phyloP scores from a whole-genome alignment of 306 rosid genomes.

The Prunus campanulata region DNA sequence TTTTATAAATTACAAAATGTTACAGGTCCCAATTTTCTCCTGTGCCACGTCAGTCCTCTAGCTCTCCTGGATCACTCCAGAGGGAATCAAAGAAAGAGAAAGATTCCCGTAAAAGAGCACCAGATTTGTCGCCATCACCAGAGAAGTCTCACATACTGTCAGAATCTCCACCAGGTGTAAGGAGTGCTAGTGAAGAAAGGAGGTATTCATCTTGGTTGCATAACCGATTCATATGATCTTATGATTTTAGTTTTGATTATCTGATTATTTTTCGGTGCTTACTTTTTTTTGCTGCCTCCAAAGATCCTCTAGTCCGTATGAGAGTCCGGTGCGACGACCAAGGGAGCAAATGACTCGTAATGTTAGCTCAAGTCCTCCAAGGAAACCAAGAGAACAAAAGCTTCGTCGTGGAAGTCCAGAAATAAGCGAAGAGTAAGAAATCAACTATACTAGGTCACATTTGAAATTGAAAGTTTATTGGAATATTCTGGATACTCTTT shows the following conservation, averaged over 20 bases:
- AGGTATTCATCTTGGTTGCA: slow-evolving; percentile 41
- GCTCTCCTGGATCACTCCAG: slow-evolving; percentile 35
- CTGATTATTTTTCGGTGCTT: slow-evolving; percentile 7
- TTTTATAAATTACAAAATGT: slow-evolving; percentile 6
- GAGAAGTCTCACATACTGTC: slow-evolving; percentile 43
- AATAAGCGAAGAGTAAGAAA: slow-evolving; percentile 50
- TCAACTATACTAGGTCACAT: slow-evolving; percentile 38
- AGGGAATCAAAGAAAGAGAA: slow-evolving; percentile 35
- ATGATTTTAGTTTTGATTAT: not conserved
- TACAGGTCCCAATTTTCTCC: slow-evolving; percentile 41
- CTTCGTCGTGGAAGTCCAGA: slow-evolving; percentile 40
- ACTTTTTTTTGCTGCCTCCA: slow-evolving; percentile 16
- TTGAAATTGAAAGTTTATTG: not conserved
- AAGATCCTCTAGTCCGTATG: slow-evolving; percentile 39
- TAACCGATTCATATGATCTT: not conserved
- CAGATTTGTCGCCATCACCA: slow-evolving; percentile 35
- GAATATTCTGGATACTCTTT: slow-evolving; percentile 6
- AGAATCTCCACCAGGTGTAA: slow-evolving; percentile 42
- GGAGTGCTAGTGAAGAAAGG: slow-evolving; percentile 48
- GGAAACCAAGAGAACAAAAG: slow-evolving; percentile 45
- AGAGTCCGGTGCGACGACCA: slow-evolving; percentile 41
- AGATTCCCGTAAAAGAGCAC: slow-evolving; percentile 29
- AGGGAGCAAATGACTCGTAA: slow-evolving; percentile 39
- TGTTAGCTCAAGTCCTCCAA: slow-evolving; percentile 49
- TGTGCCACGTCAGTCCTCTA: slow-evolving; percentile 29